Conservation (phyloP, 352 stramenopile species). For the Phytophthora capsici region DNA sequence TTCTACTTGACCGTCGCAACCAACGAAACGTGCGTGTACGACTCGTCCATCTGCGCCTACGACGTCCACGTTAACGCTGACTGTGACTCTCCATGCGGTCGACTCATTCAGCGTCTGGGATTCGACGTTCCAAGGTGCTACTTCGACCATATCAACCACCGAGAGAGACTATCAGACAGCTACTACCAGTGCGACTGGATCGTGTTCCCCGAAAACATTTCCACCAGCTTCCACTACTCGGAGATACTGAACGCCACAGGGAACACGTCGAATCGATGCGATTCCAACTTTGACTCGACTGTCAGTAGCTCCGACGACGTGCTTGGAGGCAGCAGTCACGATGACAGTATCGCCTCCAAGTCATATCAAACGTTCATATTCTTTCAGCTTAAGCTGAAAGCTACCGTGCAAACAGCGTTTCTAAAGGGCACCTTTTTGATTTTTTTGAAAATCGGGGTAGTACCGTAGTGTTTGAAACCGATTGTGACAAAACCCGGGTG, state of each 20-base stretch:
- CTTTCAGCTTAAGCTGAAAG: no score
- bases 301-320: constrained; percentile 5
- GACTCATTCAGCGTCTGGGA: constrained; percentile 8
- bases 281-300: constrained; percentile 20
- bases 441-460: no score
- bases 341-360: constrained; percentile 3
- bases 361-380: background rate
- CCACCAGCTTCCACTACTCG: constrained; percentile 14
- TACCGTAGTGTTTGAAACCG: no score
- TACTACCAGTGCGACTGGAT: constrained; percentile 22
- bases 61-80: constrained; percentile 17
- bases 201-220: constrained; percentile 21
- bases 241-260: constrained; percentile 11
- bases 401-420: no score
- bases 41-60: constrained; percentile 19
- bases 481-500: no score
- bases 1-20: constrained; percentile 17
- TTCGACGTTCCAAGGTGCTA: constrained; percentile 17
- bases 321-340: background rate
- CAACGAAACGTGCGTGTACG: constrained; percentile 17
- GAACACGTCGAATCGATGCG: constrained; percentile 1
- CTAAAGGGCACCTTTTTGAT: no score
- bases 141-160: constrained; percentile 11
- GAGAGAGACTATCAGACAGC: background rate
- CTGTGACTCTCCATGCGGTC: constrained; percentile 8